phyloP scores from a whole-genome alignment of 2,329 filamentous ascomycete species.

The Colletotrichum tabaci region DNA sequence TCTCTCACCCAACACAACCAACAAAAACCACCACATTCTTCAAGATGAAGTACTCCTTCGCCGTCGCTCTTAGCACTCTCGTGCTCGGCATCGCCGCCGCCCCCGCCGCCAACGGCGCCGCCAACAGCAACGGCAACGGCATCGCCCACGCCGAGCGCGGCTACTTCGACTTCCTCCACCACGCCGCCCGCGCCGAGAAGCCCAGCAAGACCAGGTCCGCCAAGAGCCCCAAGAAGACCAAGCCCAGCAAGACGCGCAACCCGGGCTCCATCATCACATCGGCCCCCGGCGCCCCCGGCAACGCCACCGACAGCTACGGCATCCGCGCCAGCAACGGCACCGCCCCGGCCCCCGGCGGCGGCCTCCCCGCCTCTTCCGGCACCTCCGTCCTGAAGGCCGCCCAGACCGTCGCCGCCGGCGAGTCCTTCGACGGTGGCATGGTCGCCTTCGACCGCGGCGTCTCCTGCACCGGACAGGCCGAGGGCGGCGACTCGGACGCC shows the following conservation, averaged over 20 bases:
- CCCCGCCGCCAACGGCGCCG: conserved; percentile 20
- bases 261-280: conserved; percentile 36
- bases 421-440: conserved; percentile 50
- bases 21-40: conserved; percentile 10
- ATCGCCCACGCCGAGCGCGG: conserved; percentile 33
- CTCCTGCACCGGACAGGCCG: conserved; percentile 58
- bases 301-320: conserved; percentile 11
- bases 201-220: conserved; percentile 31
- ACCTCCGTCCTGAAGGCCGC: conserved; percentile 44
- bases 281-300: conserved; percentile 14
- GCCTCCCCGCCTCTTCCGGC: conserved; percentile 48
- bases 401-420: conserved; percentile 49
- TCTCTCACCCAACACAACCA: not conserved
- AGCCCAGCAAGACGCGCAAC: conserved; percentile 25
- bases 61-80: conserved; percentile 33
- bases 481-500: conserved; percentile 60
- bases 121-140: conserved; percentile 21
- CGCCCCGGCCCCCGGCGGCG: conserved; percentile 38
- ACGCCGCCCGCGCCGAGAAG: conserved; percentile 35
- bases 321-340: conserved; percentile 25
- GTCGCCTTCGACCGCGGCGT: conserved; percentile 56
- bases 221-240: conserved; percentile 26
- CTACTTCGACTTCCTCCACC: conserved; percentile 38
- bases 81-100: conserved; percentile 38
- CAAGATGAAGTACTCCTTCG: conserved; percentile 38